Percentiles rank a stretch among this genome's conserved stretches.
These are phyloP conservation scores for Aureobasidium namibiae DNA, from an alignment of 2,329 filamentous ascomycete genomes.

Conservation along the genomic window DNA sequence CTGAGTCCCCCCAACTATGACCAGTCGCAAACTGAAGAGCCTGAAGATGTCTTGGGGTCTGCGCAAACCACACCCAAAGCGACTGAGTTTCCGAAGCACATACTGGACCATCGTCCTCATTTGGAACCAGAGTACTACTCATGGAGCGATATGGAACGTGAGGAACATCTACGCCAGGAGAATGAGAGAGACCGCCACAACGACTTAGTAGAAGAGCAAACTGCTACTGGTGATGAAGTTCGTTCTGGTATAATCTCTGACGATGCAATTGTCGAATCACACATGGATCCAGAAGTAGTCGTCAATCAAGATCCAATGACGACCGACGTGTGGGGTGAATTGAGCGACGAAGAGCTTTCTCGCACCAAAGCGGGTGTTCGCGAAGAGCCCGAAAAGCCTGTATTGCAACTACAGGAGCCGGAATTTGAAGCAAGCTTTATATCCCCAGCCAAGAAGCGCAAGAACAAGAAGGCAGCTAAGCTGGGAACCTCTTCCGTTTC, in stretches of 20 bases:
- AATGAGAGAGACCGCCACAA: background rate
- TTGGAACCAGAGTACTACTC: constrained; percentile 29
- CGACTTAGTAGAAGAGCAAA: background rate
- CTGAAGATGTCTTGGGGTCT: constrained; percentile 48
- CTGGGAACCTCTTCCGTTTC: constrained; percentile 20
- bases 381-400: background rate
- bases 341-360: background rate
- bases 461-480: constrained; percentile 22
- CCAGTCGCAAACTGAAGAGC: background rate
- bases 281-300: background rate
- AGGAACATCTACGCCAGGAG: constrained; percentile 23
- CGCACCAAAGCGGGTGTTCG: background rate
- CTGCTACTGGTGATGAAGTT: background rate
- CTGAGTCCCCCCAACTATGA: background rate
- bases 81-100: constrained; percentile 35
- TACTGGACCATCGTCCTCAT: constrained; percentile 15
- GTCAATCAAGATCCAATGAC: constrained; percentile 11
- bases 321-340: constrained; percentile 11
- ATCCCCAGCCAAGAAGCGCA: constrained; percentile 22
- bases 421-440: background rate
- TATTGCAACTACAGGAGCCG: background rate
- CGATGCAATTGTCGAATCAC: background rate
- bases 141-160: constrained; percentile 29
- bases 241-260: background rate
- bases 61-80: constrained; percentile 63